These are phyloP conservation scores for Alternaria brassicicola DNA, from an alignment of 2,329 filamentous ascomycete species.

Conservation along the genomic window DNA sequence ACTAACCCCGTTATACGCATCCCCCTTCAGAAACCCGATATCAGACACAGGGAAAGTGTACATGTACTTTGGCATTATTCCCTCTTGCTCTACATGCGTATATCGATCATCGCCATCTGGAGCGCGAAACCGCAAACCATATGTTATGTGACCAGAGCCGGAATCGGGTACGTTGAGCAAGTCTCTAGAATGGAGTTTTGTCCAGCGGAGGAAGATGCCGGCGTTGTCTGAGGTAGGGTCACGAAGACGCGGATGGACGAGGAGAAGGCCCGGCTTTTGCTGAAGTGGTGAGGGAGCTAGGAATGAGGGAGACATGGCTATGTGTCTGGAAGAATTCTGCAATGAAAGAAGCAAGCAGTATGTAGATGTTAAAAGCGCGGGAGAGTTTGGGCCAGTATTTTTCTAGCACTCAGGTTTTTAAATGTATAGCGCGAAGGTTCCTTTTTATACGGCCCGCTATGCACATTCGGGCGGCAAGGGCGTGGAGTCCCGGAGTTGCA, in stretches of 20 bases:
- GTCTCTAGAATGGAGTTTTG: slow-evolving; percentile 28
- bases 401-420: not conserved
- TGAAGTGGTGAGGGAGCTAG: not conserved
- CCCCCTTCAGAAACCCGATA: not conserved
- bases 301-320: not conserved
- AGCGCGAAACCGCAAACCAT: not conserved
- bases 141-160: not conserved
- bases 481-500: slow-evolving; percentile 20
- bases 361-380: no score
- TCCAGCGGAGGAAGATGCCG: slow-evolving; percentile 24
- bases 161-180: slow-evolving; percentile 11
- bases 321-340: not conserved
- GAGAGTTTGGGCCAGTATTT: not conserved
- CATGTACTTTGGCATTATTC: not conserved
- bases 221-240: not conserved
- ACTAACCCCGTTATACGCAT: slow-evolving; percentile 1
- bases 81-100: not conserved
- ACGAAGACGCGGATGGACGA: slow-evolving; percentile 21
- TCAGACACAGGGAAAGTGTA: slow-evolving; percentile 1
- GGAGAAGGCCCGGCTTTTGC: slow-evolving; percentile 17
- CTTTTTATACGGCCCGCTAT: not conserved
- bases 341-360: no score
- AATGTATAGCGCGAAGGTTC: not conserved
- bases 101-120: not conserved
- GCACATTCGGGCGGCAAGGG: not conserved